A percentile compares a stretch with the other conserved stretches of the same genome.
Evolutionary conservation across 768 basidiomycete genomes (phyloP).

Genomic region (Harrya chromipes): DNA sequence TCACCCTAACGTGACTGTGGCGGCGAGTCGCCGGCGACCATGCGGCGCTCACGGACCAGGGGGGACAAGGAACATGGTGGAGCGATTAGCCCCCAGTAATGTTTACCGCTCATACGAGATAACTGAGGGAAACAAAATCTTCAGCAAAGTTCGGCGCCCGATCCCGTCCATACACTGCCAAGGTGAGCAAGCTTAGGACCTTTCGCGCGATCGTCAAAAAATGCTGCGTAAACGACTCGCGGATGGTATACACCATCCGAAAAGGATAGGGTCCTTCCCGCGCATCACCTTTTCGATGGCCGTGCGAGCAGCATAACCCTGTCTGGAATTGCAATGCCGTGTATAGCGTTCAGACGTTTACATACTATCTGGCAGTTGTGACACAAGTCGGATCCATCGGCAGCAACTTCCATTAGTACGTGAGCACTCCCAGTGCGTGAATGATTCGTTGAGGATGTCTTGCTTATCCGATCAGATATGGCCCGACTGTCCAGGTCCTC

Average conservation of each 20-base stretch:
- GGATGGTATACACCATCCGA: background rate
- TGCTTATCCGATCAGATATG: constrained; percentile 2
- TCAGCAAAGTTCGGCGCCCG: background rate
- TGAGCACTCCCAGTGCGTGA: background rate
- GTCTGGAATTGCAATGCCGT: background rate
- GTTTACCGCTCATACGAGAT: background rate
- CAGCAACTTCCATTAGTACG: background rate
- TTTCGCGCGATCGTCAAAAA: background rate
- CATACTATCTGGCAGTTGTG: background rate
- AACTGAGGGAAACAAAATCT: background rate
- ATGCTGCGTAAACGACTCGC: constrained; percentile 1
- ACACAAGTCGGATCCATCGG: background rate
- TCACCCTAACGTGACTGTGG: constrained; percentile 16
- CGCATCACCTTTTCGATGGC: background rate
- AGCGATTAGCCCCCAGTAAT: constrained; percentile 1
- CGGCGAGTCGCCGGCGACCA: too few relatives aligned
- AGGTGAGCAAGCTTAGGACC: background rate
- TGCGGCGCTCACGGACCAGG: background rate
- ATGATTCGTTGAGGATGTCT: background rate
- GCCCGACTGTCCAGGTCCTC: constrained; percentile 3
- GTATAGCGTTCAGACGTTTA: background rate
- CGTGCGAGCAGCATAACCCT: constrained; percentile 1
- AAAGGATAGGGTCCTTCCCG: background rate
- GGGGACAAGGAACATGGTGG: constrained; percentile 5
- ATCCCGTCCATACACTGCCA: background rate